These are phyloP conservation scores for Ganoderma resinaceum DNA, from an alignment of 1,284 basidiomycete species.

Conservation along the genomic window DNA sequence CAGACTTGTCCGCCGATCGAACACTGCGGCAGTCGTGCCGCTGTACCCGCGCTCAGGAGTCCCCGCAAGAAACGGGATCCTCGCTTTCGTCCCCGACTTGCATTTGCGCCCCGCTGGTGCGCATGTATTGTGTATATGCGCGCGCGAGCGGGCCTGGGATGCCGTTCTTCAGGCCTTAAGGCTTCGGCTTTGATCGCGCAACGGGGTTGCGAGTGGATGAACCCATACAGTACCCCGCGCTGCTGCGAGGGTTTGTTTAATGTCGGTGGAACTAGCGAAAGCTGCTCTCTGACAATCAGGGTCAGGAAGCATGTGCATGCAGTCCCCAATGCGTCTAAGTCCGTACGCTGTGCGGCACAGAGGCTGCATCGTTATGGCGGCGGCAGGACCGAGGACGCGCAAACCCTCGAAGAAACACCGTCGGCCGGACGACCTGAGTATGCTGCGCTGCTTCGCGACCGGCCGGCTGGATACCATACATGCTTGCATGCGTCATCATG, in stretches of 20 bases:
- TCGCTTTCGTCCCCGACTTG: too few relatives aligned
- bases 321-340: neutral
- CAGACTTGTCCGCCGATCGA: neutral
- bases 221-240: too few relatives aligned
- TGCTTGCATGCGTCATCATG: neutral
- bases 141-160: neutral
- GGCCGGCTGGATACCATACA: neutral
- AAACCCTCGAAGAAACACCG: conserved; percentile 8
- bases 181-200: neutral
- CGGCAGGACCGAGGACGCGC: neutral
- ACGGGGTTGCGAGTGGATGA: neutral
- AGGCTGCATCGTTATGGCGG: neutral
- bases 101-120: neutral
- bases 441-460: neutral
- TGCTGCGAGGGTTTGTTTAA: neutral
- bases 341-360: conserved; percentile 10
- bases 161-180: neutral
- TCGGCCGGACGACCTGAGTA: neutral
- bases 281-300: conserved; percentile 13
- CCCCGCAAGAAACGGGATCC: neutral
- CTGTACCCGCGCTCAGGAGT: neutral
- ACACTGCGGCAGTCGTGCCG: neutral
- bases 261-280: conserved; percentile 9
- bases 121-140: too few relatives aligned
- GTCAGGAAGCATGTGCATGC: neutral